These are phyloP conservation scores for Piper betle DNA, from an alignment of 164 flowering plant genomes.

Conservation along the genomic window DNA sequence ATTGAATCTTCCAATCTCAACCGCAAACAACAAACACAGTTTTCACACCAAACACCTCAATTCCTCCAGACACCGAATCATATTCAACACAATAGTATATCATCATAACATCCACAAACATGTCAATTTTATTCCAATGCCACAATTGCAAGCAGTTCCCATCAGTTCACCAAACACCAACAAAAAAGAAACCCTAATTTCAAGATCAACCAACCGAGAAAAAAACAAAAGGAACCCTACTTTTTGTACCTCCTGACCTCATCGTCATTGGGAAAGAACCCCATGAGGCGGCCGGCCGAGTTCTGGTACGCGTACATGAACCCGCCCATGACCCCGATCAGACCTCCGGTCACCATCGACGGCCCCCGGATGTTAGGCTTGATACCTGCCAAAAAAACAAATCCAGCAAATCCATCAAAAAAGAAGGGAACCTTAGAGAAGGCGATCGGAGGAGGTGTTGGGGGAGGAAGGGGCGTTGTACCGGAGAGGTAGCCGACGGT, in stretches of 20 bases:
- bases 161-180: no score
- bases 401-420: not conserved
- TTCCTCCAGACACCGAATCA: no score
- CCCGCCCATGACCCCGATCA: conserved; percentile 89
- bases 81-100: no score
- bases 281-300: conserved; percentile 92
- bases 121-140: no score
- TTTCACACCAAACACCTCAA: no score
- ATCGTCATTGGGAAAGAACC: conserved; percentile 83
- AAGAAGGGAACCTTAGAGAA: not conserved
- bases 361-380: conserved; percentile 87
- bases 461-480: conserved; percentile 8
- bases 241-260: conserved; percentile 86
- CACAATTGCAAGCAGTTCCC: no score
- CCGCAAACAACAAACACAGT: no score
- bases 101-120: no score
- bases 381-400: conserved; percentile 37
- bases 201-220: not conserved
- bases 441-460: not conserved
- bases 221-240: conserved; percentile 2
- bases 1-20: no score
- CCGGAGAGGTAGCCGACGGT: conserved; percentile 95
- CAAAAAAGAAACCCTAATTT: not conserved
- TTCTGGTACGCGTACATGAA: conserved; percentile 98
- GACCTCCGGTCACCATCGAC: conserved; percentile 93